Evolutionary conservation across 768 basidiomycete genomes (phyloP).

Genomic region (Mycena albidolilacea): DNA sequence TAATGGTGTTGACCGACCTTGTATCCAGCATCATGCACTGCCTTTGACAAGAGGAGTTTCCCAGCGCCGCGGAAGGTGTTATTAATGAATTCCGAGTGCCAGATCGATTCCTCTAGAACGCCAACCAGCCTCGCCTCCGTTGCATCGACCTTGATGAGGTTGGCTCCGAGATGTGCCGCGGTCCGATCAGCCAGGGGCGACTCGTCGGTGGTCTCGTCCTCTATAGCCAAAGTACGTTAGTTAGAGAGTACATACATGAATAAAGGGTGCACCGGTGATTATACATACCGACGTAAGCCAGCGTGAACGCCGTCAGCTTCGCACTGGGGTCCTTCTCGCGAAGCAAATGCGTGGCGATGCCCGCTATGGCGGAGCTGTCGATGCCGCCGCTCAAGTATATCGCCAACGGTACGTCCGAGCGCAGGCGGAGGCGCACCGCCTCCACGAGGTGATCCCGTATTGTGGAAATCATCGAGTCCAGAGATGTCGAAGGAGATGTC

Average conservation of each 20-base stretch:
- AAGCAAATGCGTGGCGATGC: slow-evolving; percentile 27
- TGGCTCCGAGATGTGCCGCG: slow-evolving; percentile 31
- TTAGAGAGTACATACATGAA: background rate
- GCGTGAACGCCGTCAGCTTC: slow-evolving; percentile 27
- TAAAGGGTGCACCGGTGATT: background rate
- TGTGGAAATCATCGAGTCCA: background rate
- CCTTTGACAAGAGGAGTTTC: slow-evolving; percentile 33
- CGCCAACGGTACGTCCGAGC: slow-evolving; percentile 31
- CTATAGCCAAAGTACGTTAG: background rate
- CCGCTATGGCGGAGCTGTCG: slow-evolving; percentile 33
- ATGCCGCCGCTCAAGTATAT: slow-evolving; percentile 37
- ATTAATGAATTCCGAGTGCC: slow-evolving; percentile 33
- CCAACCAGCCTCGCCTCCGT: slow-evolving; percentile 28
- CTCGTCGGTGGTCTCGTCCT: slow-evolving; percentile 30
- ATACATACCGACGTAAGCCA: slow-evolving; percentile 15
- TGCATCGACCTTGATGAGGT: slow-evolving; percentile 25
- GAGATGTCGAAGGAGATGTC: background rate
- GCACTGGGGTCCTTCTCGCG: slow-evolving; percentile 30
- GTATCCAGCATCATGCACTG: slow-evolving; percentile 30
- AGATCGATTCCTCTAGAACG: slow-evolving; percentile 33
- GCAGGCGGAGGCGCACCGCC: slow-evolving; percentile 25
- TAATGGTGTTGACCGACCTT: slow-evolving; percentile 22
- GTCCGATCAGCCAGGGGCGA: slow-evolving; percentile 30
- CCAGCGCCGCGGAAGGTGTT: slow-evolving; percentile 37
- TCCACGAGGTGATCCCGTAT: slow-evolving; percentile 23